Conservation (phyloP, 495 filamentous ascomycete genomes). For the Lindgomyces ingoldianus region DNA sequence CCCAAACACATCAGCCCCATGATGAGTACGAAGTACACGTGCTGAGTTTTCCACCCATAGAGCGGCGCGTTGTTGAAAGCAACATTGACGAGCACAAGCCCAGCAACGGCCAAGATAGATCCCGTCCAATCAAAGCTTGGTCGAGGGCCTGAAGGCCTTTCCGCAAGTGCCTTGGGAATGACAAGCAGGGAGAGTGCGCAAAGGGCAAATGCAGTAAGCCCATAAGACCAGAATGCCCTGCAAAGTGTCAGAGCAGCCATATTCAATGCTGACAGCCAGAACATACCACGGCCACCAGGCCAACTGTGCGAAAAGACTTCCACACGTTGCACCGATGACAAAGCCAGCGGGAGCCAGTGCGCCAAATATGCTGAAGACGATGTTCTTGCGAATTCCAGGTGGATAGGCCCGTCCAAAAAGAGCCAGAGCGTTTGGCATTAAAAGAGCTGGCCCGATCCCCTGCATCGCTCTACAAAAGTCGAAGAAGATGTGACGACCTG, state of each 20-base stretch:
- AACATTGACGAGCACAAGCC: conserved; percentile 41
- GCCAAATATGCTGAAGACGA: conserved; percentile 42
- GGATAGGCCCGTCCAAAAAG: conserved; percentile 41
- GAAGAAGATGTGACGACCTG: conserved; percentile 42
- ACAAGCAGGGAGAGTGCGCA: conserved; percentile 21
- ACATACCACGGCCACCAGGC: conserved; percentile 41
- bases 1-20: conserved; percentile 37
- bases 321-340: conserved; percentile 37
- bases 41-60: conserved; percentile 37
- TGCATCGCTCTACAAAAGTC: conserved; percentile 42
- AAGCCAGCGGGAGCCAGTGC: conserved; percentile 40
- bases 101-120: conserved; percentile 37
- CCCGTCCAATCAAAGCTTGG: conserved; percentile 39
- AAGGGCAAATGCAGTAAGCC: conserved; percentile 31
- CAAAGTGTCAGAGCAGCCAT: background rate
- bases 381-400: conserved; percentile 40
- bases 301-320: conserved; percentile 37
- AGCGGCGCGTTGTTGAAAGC: conserved; percentile 41
- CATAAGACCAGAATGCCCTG: conserved; percentile 39
- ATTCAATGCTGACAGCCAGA: background rate
- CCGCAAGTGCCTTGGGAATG: conserved; percentile 32
- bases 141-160: conserved; percentile 2
- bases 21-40: conserved; percentile 41
- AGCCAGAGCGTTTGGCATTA: conserved; percentile 44
- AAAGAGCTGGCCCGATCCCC: conserved; percentile 45